phyloP scores from a whole-genome alignment of 208 protist species.

The Acanthamoeba triangularis region DNA sequence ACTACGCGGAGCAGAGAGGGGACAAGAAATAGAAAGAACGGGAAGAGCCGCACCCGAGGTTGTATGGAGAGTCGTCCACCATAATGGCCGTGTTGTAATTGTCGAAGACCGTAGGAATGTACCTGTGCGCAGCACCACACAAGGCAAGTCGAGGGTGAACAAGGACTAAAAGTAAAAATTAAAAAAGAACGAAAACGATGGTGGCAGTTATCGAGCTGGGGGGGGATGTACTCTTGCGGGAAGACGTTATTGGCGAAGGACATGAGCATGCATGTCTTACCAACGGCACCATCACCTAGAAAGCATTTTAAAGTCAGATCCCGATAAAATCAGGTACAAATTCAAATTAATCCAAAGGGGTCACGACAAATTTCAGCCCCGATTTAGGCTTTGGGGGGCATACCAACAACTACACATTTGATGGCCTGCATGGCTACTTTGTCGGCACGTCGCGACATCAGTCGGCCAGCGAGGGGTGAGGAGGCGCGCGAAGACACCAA shows the following conservation, averaged over 20 bases:
- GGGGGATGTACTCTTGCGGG: constrained; percentile 69
- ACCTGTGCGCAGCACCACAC: not conserved
- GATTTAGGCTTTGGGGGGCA: no score
- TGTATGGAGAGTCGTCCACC: constrained; percentile 75
- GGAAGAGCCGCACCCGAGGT: constrained; percentile 12
- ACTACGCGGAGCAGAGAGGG: not conserved
- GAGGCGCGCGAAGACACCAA: not conserved
- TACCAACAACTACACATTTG: constrained; percentile 76
- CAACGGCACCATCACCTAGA: constrained; percentile 66
- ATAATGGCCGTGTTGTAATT: constrained; percentile 77
- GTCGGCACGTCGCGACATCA: constrained; percentile 26
- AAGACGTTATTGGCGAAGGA: constrained; percentile 75
- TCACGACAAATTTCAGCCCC: no score
- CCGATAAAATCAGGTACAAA: constrained; percentile 32
- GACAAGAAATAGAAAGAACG: not conserved
- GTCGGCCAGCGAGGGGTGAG: no score
- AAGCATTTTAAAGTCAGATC: not conserved
- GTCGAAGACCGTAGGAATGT: constrained; percentile 79
- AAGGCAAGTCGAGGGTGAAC: no score
- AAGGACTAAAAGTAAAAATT: not conserved
- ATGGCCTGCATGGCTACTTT: constrained; percentile 73
- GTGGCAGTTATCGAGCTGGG: not conserved
- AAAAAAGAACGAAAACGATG: not conserved
- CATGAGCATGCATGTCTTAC: constrained; percentile 76
- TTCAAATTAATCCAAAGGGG: not conserved